Percentiles rank a stretch among this genome's conserved stretches.
phyloP scores from a whole-genome alignment of 208 protist species.

The Trypanosoma cruzi region DNA sequence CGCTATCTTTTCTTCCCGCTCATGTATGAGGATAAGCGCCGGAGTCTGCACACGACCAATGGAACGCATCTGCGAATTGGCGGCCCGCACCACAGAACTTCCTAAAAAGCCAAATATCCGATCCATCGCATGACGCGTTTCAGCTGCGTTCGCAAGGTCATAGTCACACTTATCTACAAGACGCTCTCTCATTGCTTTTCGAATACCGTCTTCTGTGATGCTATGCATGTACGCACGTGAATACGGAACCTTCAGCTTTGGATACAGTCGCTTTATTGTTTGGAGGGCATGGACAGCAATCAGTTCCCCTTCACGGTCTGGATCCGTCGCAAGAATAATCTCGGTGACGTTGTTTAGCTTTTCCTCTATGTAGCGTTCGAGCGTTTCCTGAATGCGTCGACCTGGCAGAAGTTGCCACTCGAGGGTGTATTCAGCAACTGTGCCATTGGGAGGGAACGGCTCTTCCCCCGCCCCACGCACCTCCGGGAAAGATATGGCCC shows the following conservation, averaged over 20 bases:
- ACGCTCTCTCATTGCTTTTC: slow-evolving; percentile 75
- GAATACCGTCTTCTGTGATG: slow-evolving; percentile 88
- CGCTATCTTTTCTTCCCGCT: slow-evolving; percentile 71
- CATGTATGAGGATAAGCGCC: slow-evolving; percentile 85
- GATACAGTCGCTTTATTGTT: slow-evolving; percentile 75
- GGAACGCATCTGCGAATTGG: slow-evolving; percentile 88
- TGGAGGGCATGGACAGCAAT: slow-evolving; percentile 89
- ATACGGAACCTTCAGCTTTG: slow-evolving; percentile 76
- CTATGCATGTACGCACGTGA: slow-evolving; percentile 93
- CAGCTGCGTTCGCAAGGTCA: slow-evolving; percentile 84
- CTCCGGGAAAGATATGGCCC: slow-evolving; percentile 6
- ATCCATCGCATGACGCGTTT: slow-evolving; percentile 92
- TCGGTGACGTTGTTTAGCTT: slow-evolving; percentile 81
- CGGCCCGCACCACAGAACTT: slow-evolving; percentile 86
- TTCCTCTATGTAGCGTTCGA: slow-evolving; percentile 80
- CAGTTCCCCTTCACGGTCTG: slow-evolving; percentile 91
- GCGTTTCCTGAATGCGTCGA: slow-evolving; percentile 77
- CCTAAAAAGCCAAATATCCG: slow-evolving; percentile 92
- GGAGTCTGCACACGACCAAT: slow-evolving; percentile 93
- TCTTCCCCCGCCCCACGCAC: slow-evolving; percentile 12
- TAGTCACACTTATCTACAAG: slow-evolving; percentile 64
- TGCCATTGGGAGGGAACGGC: slow-evolving; percentile 59
- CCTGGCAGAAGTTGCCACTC: slow-evolving; percentile 80
- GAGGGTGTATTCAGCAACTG: slow-evolving; percentile 62
- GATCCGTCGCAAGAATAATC: slow-evolving; percentile 92